These are phyloP conservation scores for Saururus chinensis DNA, from an alignment of 164 flowering plant species.

Conservation along the genomic window DNA sequence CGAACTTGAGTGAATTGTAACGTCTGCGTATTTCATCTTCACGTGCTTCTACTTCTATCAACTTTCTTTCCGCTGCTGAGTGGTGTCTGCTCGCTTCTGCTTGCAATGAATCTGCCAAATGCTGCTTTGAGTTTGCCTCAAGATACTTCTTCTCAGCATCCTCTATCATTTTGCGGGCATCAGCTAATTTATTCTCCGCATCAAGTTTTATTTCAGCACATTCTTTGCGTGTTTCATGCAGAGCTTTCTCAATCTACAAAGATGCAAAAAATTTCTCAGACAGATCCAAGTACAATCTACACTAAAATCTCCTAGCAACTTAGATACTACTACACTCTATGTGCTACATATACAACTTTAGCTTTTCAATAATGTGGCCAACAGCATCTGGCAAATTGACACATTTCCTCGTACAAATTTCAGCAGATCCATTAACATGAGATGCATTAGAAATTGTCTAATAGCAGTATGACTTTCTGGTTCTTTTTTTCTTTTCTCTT, in stretches of 20 bases:
- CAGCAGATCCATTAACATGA: not conserved
- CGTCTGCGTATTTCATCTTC: constrained; percentile 81
- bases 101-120: constrained; percentile 66
- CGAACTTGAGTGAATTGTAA: constrained; percentile 45
- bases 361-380: not conserved
- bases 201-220: constrained; percentile 75
- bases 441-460: no score
- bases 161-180: constrained; percentile 57
- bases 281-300: not conserved
- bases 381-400: not conserved
- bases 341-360: not conserved
- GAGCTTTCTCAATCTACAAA: constrained; percentile 77
- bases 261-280: not conserved
- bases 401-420: not conserved
- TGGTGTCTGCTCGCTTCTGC: constrained; percentile 57
- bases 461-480: not conserved
- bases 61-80: constrained; percentile 69
- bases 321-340: not conserved
- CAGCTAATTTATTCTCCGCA: constrained; percentile 60
- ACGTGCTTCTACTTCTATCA: constrained; percentile 82
- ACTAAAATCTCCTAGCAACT: not conserved
- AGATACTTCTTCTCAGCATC: constrained; percentile 49
- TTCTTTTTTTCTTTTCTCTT: not conserved
- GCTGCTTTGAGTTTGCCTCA: constrained; percentile 63
- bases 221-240: constrained; percentile 93